Evolutionary conservation across 805 yeast species (phyloP).

Genomic region (Kazachstania viticola): DNA sequence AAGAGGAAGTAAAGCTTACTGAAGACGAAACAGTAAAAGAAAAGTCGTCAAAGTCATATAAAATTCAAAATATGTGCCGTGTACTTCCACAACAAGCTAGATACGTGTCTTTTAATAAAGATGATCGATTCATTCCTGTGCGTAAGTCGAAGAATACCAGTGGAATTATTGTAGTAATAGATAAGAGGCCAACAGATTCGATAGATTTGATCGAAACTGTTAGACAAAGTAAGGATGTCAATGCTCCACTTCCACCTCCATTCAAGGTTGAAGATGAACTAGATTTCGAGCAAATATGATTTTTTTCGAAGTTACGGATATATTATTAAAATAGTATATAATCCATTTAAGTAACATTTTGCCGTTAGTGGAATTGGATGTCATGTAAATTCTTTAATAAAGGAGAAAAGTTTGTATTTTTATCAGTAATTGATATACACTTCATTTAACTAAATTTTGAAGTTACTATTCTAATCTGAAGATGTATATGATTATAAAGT

Average conservation of each 20-base stretch:
- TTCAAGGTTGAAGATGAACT: conserved; percentile 24
- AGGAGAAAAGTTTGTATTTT: too few relatives aligned
- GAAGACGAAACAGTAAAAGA: conserved; percentile 28
- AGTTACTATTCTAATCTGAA: too few relatives aligned
- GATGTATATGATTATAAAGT: too few relatives aligned
- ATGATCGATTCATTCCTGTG: conserved; percentile 70
- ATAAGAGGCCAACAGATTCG: conserved; percentile 48
- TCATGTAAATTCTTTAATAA: background rate
- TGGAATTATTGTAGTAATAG: conserved; percentile 65
- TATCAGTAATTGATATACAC: too few relatives aligned
- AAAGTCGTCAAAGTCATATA: conserved; percentile 52
- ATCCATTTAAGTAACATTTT: background rate
- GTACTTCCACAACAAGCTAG: conserved; percentile 83
- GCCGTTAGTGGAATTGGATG: background rate
- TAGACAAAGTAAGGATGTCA: conserved; percentile 62
- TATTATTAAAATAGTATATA: background rate
- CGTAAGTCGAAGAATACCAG: conserved; percentile 58
- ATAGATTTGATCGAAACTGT: conserved; percentile 67
- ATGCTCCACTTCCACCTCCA: conserved; percentile 44
- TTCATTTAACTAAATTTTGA: too few relatives aligned
- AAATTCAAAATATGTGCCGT: conserved; percentile 69
- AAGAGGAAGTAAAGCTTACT: conserved; percentile 12
- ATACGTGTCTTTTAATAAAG: conserved; percentile 66
- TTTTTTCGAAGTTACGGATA: conserved; percentile 2
- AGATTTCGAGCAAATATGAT: conserved; percentile 12